Base-by-base conservation (phyloP, 306 rosid species). In the Fragaria nilgerrensis region DNA sequence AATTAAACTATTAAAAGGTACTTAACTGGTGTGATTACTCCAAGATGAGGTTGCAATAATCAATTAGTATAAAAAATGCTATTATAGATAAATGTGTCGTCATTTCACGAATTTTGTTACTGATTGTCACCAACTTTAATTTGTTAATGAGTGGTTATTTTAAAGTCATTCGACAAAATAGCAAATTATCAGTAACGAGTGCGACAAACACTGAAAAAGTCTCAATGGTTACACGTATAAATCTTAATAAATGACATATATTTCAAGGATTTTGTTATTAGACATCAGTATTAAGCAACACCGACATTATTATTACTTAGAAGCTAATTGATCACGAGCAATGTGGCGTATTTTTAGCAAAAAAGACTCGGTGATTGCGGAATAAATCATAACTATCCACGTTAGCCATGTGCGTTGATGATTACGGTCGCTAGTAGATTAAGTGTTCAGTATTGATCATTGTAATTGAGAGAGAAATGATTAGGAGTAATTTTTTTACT, bases 401-500 rank as follows among this genome's bases (percentile, higher is more conserved):
- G 23, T 59, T 56, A 37, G 56, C 11, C 82, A 62, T 55, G n/a
- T 53, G 12, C 32, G 13, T 37, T 37, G 72, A 79, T 79, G 39
- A 79, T 76, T 78, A 37, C 39, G 41, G 72, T 79, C 64, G 17
- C 4, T 22, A 5, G 59, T 69, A 80, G 70, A 75, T 85, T 77
- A 75, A 70, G 52, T 37, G 8, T 5, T 66, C 70, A 53, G 45
- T 6, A n/a, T 53, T 0, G 2, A 17, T 50, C 2, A 16, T 36
- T 0, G 1, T 17, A 56, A 36, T 44, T 2, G 48, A 29, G 2
- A 48, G 17, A 48, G 52, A 14, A 48, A 14, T 17, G 1, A 14
- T 67, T 39, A 15, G 4, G 32, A 8, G 0, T 47, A 20, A 20
- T 1, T 69, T 69, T 71, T 2, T 48, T 4, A 2, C 12, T 3